Evolutionary conservation across 2,329 filamentous ascomycete genomes (phyloP), one percentile per base, ranked within the genome.

Genomic region (Xylaria sp.): DNA sequence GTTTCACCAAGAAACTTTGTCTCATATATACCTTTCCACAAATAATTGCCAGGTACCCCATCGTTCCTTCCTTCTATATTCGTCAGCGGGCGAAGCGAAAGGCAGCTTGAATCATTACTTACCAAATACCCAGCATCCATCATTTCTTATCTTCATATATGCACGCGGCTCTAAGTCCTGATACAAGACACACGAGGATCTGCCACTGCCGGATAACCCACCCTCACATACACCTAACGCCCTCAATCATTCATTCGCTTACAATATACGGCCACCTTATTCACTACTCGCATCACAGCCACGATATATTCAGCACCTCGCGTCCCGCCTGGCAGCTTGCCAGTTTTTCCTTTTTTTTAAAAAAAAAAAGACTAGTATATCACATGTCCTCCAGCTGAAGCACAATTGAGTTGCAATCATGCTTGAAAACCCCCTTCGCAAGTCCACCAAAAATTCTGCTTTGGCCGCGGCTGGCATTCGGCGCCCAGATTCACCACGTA

Each of bases 401-500:
- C 36, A 31, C 23, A 48, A 18, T 8, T 60, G 39, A 61, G 57
- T n/a, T 18, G 46, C 36, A 31, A 58, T 25, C 48, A 71, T 69
- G 68, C 62, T 64, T 36, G 68, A 64, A 33, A 66, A 61, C 43
- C 58, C 61, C 18, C 60, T 69, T 41, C 66, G 58, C 20, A 51
- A 33, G 23, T 59, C 66, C 7, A 36, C 49, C n/a, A 71, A 64
- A 25, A 23, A 28, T 13, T 18, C 66, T n/a, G 39, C 60, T 54
- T 15, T 54, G 20, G 18, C 23, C 25, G 31, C 61, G n/a, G 61
- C 43, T n/a, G 58, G 58, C 23, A 56, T 66, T 68, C 66, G 63
- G 71, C 73, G 70, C 55, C 70, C 72, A 43, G 73, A 73, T 43
- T 72, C 73, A 15, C 68, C 74, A 1, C 66, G 72, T 25, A 60